Base-by-base conservation (phyloP, 768 basidiomycete species). In the Tylopilus subfusipes region DNA sequence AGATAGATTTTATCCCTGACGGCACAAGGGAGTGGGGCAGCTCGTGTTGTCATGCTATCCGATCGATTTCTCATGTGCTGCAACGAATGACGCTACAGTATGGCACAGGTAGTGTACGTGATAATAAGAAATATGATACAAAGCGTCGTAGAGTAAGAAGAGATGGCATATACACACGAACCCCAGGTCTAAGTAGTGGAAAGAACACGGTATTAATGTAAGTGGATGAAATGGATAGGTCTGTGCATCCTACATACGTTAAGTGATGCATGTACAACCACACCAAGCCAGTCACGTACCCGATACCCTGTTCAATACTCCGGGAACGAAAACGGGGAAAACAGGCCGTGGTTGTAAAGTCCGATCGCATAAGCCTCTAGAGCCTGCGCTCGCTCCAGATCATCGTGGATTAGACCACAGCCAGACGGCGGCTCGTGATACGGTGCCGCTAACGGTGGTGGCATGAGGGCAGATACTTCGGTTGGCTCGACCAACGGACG, bases 311-410 rank as follows among this genome's bases (percentile, higher is more conserved):
- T n/a, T 63, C 53, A 63, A 25, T 42, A 58, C 29, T 63, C 62
- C 25, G 63, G 52, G 21, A 64, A 63, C 9, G 53, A 13, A 43
- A 63, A 64, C 0, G 54, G 60, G 5, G 57, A 53, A 42, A 67
- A 61, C 10, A 69, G n/a, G 38, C 71, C 65, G 16, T 61, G 56
- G 19, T 62, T 52, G 30, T 71, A 57, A n/a, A 69, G 54, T 24
- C 68, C 69, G 12, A 67, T 65, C 10, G 65, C 54, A 50, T 71
- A 69, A 12, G 63, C 67, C 39, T 71, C 65, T 31, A 69, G 65
- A 19, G 63, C 68, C 46, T 63, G 67, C 3, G 56, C 63, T 13
- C 55, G 60, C n/a, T 71, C 68, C 31, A 42, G 30, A 22, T 67
- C 60, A 2, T 64, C 68, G 12, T 53, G 59, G 1, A 48, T 42